These are phyloP conservation scores for Alternaria hordeiaustralica DNA, from an alignment of 2,329 filamentous ascomycete species.

Conservation along the genomic window DNA sequence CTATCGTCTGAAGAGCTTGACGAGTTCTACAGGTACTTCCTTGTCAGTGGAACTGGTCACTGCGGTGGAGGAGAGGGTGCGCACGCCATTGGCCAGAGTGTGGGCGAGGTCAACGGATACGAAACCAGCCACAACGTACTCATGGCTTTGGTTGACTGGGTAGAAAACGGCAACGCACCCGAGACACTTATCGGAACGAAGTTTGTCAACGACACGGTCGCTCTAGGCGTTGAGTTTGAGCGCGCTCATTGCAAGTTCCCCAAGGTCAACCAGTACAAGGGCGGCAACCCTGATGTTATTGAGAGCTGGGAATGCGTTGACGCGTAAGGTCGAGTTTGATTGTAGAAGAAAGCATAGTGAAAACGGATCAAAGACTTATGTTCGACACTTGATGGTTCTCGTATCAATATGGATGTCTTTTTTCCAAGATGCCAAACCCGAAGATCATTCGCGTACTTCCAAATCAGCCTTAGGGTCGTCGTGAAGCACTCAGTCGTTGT, in stretches of 20 bases:
- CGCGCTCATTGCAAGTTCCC: constrained; percentile 49
- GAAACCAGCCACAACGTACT: constrained; percentile 55
- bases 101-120: constrained; percentile 24
- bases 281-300: constrained; percentile 37
- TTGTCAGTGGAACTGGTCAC: constrained; percentile 60
- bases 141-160: constrained; percentile 57
- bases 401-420: no score
- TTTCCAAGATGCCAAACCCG: background rate
- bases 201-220: constrained; percentile 38
- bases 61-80: constrained; percentile 59
- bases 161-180: constrained; percentile 52
- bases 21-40: constrained; percentile 59
- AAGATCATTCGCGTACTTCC: background rate
- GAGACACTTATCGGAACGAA: constrained; percentile 45
- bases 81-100: constrained; percentile 40
- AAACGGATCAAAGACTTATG: background rate
- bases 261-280: constrained; percentile 43
- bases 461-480: background rate
- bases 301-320: constrained; percentile 46
- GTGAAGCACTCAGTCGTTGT: background rate
- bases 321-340: background rate
- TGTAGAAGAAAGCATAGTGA: background rate
- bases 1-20: constrained; percentile 45
- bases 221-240: constrained; percentile 39
- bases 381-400: background rate